Evolutionary conservation across 805 yeast genomes (phyloP), one percentile per base, ranked within the genome.

Genomic region (Gaillardinia entomophila): DNA sequence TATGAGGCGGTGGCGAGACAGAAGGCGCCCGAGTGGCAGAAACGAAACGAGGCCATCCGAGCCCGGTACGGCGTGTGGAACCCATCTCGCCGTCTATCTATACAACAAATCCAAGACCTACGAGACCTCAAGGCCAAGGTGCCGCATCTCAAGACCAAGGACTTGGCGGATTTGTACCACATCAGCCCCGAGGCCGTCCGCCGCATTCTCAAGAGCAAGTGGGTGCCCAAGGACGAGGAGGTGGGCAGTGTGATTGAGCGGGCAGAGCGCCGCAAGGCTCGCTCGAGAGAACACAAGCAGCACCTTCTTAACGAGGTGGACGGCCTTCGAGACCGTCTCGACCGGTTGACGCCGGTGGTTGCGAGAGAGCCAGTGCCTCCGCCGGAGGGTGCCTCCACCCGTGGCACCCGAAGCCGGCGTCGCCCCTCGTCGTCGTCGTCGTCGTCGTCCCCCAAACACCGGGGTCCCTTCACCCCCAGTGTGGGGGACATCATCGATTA

Each of bases 141-240:
- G 40, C 96, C 96, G 0, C 66, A 72, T n/a, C 41, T 83, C 32
- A 73, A 71, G 3, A 69, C 80, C 2, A 60, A 62, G 3, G 80
- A 76, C 27, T 52, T 89, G 4, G 81, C 87, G 0, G 62, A 71
- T 20, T 71, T 71, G 48, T 88, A 82, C 56, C 63, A 71, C 30
- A 69, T 86, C 4, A 82, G 92, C 1, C 90, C 94, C 1, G 94
- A 88, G 43, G 84, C 89, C 0, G 73, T 88, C 2, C 65, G 95
- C 37, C 71, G 95, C 41, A 86, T 89, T 13, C 52, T 89, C 42
- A 79, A 76, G 50, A 79, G 90, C 4, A 75, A 70, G 24, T 89
- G 95, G 94, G 57, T 53, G 12, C 95, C 96, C 0, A 64, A 55
- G 4, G 68, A 61, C 1, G 68, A 66, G n/a, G 84, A 79, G 37